Conservation (phyloP, 2,329 filamentous ascomycete genomes). For the Pseudocercospora pini-densiflorae region DNA sequence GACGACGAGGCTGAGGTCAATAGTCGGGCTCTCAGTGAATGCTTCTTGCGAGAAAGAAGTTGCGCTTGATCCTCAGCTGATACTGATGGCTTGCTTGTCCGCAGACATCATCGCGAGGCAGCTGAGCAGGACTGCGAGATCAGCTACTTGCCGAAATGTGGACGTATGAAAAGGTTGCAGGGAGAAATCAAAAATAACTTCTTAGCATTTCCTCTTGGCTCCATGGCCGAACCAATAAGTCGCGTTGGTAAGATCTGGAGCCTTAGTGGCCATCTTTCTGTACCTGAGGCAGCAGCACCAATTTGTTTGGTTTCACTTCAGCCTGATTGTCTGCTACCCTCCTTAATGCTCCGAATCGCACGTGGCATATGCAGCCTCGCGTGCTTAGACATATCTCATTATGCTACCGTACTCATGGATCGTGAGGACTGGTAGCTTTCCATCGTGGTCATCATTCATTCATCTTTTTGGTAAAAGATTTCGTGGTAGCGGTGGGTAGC, state of each 20-base stretch:
- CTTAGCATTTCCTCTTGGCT: not conserved
- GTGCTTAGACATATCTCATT: not conserved
- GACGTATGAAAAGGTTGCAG: too few relatives aligned
- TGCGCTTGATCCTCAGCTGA: too few relatives aligned
- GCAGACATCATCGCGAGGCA: too few relatives aligned
- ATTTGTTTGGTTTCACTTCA: not conserved
- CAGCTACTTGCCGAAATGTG: too few relatives aligned
- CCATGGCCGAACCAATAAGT: too few relatives aligned
- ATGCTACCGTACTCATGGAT: not conserved
- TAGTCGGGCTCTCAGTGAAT: too few relatives aligned
- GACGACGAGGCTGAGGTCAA: too few relatives aligned
- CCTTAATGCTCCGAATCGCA: not conserved
- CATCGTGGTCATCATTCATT: constrained; percentile 9
- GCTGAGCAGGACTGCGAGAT: too few relatives aligned
- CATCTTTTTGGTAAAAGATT: constrained; percentile 71
- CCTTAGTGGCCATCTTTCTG: not conserved
- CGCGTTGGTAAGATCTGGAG: not conserved
- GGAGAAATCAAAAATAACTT: not conserved
- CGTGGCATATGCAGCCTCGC: not conserved
- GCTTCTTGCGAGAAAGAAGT: too few relatives aligned
- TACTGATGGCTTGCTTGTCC: too few relatives aligned
- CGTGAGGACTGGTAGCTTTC: not conserved
- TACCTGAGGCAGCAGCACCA: not conserved
- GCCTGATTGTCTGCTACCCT: not conserved
- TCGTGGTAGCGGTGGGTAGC: constrained; percentile 79